Evolutionary conservation across 345 rosid species (phyloP).

Genomic region (Syzygium aromaticum): DNA sequence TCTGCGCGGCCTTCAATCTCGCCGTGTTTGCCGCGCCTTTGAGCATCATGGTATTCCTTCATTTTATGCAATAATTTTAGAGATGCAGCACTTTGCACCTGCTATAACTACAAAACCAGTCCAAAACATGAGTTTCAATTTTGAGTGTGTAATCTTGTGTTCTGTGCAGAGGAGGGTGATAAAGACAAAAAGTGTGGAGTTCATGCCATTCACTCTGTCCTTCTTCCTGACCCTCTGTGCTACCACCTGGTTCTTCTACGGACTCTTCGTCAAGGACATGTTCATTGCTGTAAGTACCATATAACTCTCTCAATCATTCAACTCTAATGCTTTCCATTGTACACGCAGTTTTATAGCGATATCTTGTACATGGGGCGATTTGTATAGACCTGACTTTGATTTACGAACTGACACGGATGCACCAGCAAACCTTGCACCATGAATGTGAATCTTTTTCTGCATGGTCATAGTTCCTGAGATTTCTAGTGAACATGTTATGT

Average conservation of each 20-base stretch:
- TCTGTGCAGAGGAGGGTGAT: constrained; percentile 58
- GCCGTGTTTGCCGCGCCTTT: constrained; percentile 75
- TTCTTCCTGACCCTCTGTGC: constrained; percentile 67
- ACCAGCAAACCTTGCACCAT: background rate
- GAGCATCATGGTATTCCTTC: constrained; percentile 49
- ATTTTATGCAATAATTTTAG: background rate
- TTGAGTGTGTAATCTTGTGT: background rate
- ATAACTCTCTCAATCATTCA: background rate
- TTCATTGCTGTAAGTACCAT: constrained; percentile 59
- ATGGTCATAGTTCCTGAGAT: background rate
- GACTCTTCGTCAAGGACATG: constrained; percentile 51
- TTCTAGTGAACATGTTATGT: background rate
- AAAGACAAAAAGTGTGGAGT: constrained; percentile 74
- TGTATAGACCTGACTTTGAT: background rate
- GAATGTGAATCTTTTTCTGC: background rate
- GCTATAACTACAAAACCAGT: background rate
- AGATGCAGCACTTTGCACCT: background rate
- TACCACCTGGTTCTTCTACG: constrained; percentile 82
- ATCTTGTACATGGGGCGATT: background rate
- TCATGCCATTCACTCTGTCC: constrained; percentile 77
- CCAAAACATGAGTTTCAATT: background rate
- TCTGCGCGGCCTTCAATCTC: constrained; percentile 55
- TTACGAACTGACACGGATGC: background rate
- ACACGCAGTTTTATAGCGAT: background rate
- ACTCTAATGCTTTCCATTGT: background rate